A percentile compares a stretch with the other conserved stretches of the same genome.
Conservation (phyloP, 306 rosid genomes). For the Hippophae gyantsensis region DNA sequence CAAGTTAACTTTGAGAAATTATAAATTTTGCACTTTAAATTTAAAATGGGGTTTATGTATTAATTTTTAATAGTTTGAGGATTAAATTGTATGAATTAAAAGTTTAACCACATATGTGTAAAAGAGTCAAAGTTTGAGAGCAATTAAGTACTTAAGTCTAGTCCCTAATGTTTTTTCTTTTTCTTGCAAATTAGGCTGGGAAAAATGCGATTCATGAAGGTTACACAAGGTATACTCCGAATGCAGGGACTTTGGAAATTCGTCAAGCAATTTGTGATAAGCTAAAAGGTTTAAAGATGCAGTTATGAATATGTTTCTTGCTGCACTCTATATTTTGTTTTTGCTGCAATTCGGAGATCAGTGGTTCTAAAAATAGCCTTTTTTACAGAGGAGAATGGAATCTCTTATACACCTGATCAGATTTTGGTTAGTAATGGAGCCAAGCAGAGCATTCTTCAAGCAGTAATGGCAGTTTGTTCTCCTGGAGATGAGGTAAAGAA, state of each 20-base stretch:
- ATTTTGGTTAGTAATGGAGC: slow-evolving; percentile 90
- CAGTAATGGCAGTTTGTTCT: slow-evolving; percentile 75
- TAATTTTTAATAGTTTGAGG: no score
- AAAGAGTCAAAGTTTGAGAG: no score
- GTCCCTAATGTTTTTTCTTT: background rate
- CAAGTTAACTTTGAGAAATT: no score
- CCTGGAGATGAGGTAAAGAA: slow-evolving; percentile 75
- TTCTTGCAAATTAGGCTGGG: slow-evolving; percentile 52
- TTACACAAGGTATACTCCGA: slow-evolving; percentile 65
- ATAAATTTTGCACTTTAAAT: no score
- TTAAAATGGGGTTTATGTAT: no score
- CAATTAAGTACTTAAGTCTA: background rate
- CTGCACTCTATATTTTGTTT: background rate
- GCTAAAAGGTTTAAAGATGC: slow-evolving; percentile 55
- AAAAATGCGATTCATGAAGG: slow-evolving; percentile 87
- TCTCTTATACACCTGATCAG: slow-evolving; percentile 70
- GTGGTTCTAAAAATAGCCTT: slow-evolving; percentile 6
- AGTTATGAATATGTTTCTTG: background rate
- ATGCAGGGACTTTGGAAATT: slow-evolving; percentile 70
- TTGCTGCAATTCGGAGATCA: background rate
- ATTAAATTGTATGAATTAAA: no score
- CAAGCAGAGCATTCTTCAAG: slow-evolving; percentile 78
- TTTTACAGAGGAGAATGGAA: slow-evolving; percentile 76
- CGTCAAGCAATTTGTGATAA: slow-evolving; percentile 84
- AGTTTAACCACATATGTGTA: no score